Conservation (phyloP, 1,284 basidiomycete genomes). For the Leucoagaricus sp. region DNA sequence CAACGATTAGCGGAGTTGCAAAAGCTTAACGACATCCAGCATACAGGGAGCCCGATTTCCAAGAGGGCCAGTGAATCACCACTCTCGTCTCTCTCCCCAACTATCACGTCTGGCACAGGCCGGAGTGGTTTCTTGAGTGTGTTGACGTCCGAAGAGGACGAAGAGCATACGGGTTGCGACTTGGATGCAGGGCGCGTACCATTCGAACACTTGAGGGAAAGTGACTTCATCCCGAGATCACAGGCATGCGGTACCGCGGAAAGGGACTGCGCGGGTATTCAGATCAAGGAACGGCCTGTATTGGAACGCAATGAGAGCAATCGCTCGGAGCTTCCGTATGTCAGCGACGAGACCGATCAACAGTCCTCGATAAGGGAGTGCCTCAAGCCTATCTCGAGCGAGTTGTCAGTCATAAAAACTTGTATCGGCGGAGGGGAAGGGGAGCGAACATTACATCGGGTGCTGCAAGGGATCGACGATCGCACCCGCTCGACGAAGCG, state of each 20-base stretch:
- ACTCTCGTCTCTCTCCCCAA: not conserved
- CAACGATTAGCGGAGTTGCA: slow-evolving; percentile 38
- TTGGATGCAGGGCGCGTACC: not conserved
- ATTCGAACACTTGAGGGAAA: slow-evolving; percentile 4
- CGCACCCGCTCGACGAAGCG: slow-evolving; percentile 11
- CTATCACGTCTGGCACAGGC: slow-evolving; percentile 1
- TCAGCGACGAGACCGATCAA: not conserved
- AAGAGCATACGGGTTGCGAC: not conserved
- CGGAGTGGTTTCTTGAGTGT: slow-evolving; percentile 10
- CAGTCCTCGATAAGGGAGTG: not conserved
- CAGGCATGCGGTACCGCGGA: not conserved
- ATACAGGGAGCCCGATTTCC: slow-evolving; percentile 3
- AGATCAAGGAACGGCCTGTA: not conserved
- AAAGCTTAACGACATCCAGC: slow-evolving; percentile 23
- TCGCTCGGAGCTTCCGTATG: slow-evolving; percentile 8
- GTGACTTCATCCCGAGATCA: not conserved
- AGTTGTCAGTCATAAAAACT: slow-evolving; percentile 21
- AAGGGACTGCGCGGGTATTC: too few species aligned
- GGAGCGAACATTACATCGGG: slow-evolving; percentile 26
- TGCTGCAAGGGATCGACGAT: slow-evolving; percentile 26
- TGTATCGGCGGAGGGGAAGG: slow-evolving; percentile 26
- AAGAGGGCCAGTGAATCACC: not conserved
- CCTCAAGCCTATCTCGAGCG: slow-evolving; percentile 18
- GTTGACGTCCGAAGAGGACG: not conserved
- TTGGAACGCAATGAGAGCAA: not conserved